Base-by-base conservation (phyloP, 2,329 filamentous ascomycete species). In the Helminthosporium solani region DNA sequence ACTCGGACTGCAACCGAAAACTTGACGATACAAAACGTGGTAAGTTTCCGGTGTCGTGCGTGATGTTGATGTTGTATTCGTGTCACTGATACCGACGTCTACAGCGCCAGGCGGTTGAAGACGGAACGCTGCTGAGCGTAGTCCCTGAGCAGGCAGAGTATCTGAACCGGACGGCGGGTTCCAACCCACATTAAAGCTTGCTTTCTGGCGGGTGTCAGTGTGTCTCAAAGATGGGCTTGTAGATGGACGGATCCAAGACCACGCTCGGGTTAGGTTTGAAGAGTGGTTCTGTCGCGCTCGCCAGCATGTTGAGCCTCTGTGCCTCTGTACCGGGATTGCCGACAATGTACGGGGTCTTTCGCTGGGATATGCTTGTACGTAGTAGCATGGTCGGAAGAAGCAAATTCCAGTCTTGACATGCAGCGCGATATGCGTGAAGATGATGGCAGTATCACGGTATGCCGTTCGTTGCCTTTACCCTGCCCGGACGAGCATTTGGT, bases 1-100 rank as follows among this genome's bases (percentile, higher is more conserved):
- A 82, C 79, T 2, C 72, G 79, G 63, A 74, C 69, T 1, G 72
- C 70, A 8, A 82, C 92, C 87, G 88, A 92, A 71, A 78, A 83
- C 61, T 89, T 84, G 84, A 79, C 82, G 31, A 84, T 92, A 55
- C 78, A 76, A 23, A 92, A 94, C 62, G 78, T 90, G 35, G 25
- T 33, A 25, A 23, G 34, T 33, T 15, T 27, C 21, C 15, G n/a
- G 8, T 2, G 34, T 11, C 7, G 34, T 21, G 9, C 5, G 11
- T 35, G 6, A 19, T n/a, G 33, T 11, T 18, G 23, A 7, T 31
- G 28, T 35, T 35, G 33, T 21, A 18, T 35, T 35, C n/a, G 15
- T 21, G n/a, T 15, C 16, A 12, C 36, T 5, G 19, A 25, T n/a
- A 39, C 36, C n/a, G 36, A 28, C 21, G 11, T n/a, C 7, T 39